Percentiles rank a stretch among this genome's conserved stretches.
Conservation (phyloP, 768 basidiomycete genomes). For the Russula sp. region DNA sequence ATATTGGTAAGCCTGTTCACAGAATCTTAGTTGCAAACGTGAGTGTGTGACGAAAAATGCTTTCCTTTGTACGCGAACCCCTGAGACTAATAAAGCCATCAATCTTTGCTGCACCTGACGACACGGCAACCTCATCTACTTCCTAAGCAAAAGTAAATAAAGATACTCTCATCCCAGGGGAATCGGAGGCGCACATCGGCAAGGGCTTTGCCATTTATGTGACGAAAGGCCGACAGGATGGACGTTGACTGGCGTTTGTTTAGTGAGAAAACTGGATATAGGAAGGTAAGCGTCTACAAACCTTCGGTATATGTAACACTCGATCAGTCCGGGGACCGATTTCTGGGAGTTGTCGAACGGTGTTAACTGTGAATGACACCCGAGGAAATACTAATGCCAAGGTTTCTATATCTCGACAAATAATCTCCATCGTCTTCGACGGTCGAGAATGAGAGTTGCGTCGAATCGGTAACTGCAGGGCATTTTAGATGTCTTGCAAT, state of each 20-base stretch:
- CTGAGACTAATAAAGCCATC: slow-evolving; percentile 84
- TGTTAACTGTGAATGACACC: slow-evolving; percentile 67
- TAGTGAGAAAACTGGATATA: neutral
- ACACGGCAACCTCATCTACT: slow-evolving; percentile 58
- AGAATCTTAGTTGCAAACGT: slow-evolving; percentile 29
- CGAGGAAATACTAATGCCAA: slow-evolving; percentile 70
- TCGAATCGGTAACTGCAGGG: slow-evolving; percentile 70
- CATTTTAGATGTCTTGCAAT: slow-evolving; percentile 4
- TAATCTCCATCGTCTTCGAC: slow-evolving; percentile 57
- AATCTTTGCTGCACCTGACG: slow-evolving; percentile 51
- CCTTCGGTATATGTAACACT: slow-evolving; percentile 64
- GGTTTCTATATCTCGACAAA: slow-evolving; percentile 69
- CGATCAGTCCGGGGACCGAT: slow-evolving; percentile 42
- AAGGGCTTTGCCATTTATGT: slow-evolving; percentile 69
- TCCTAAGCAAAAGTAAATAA: slow-evolving; percentile 45
- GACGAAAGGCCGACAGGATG: slow-evolving; percentile 62
- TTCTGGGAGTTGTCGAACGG: slow-evolving; percentile 44
- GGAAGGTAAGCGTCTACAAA: slow-evolving; percentile 33
- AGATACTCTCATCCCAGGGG: neutral
- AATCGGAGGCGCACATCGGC: slow-evolving; percentile 52
- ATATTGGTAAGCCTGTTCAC: slow-evolving; percentile 72
- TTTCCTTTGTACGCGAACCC: slow-evolving; percentile 70
- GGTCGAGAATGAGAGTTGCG: slow-evolving; percentile 65
- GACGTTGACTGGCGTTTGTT: slow-evolving; percentile 53
- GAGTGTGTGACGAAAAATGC: slow-evolving; percentile 22